Evolutionary conservation across 108 stramenopile species (phyloP).

Genomic region (Cyclotella choctawhatcheeana): DNA sequence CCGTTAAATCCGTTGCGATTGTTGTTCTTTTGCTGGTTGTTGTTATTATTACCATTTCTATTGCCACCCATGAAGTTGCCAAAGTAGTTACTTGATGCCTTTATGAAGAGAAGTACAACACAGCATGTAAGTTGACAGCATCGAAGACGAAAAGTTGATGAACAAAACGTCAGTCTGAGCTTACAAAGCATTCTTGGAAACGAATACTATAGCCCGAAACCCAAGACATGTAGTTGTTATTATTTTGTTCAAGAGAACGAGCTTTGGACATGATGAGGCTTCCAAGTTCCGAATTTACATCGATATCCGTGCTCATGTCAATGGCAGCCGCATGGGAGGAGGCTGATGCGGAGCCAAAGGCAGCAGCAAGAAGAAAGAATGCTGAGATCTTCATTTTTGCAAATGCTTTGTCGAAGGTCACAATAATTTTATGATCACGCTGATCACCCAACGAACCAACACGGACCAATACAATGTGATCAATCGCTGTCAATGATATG

Average conservation of each 20-base stretch:
- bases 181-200: conserved; percentile 38
- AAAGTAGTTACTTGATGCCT: conserved; percentile 32
- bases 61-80: conserved; percentile 37
- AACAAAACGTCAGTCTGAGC: background rate
- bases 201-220: conserved; percentile 25
- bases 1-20: conserved; percentile 36
- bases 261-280: conserved; percentile 44
- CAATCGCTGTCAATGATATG: too few relatives aligned
- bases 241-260: conserved; percentile 36
- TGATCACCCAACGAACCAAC: too few relatives aligned
- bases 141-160: background rate
- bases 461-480: too few relatives aligned
- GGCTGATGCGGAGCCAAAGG: conserved; percentile 13
- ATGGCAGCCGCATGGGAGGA: conserved; percentile 15
- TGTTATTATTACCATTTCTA: conserved; percentile 21
- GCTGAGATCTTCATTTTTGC: conserved; percentile 23
- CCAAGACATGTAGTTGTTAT: conserved; percentile 35
- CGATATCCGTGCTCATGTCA: conserved; percentile 26
- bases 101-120: background rate
- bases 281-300: conserved; percentile 29
- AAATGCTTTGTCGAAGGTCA: too few relatives aligned
- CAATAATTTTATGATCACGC: too few relatives aligned
- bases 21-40: conserved; percentile 31
- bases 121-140: background rate
- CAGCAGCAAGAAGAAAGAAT: conserved; percentile 7